phyloP scores from a whole-genome alignment of 2,329 filamentous ascomycete genomes.

The Penicillium corylophilum region DNA sequence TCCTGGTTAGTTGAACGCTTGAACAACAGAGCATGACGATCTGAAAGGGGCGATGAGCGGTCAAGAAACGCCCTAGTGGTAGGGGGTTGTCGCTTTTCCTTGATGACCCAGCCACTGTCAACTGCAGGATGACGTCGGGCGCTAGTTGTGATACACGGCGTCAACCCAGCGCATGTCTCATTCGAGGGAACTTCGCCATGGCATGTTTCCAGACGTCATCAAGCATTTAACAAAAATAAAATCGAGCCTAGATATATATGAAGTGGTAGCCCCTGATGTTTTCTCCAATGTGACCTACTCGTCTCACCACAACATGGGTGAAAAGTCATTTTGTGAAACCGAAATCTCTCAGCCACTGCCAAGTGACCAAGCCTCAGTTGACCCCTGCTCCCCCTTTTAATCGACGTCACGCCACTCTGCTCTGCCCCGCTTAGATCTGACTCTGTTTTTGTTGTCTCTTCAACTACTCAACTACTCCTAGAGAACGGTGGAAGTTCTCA shows the following conservation, averaged over 20 bases:
- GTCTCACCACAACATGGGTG: conserved; percentile 1
- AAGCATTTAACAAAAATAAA: too few relatives aligned
- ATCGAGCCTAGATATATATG: background rate
- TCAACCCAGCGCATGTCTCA: background rate
- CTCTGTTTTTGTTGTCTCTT: conserved; percentile 8
- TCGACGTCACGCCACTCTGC: conserved; percentile 28
- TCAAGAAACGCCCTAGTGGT: background rate
- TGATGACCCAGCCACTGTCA: background rate
- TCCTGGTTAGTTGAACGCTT: too few relatives aligned
- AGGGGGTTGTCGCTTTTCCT: background rate
- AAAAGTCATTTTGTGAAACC: background rate
- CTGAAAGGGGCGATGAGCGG: background rate
- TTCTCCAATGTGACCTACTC: background rate
- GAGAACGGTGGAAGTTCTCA: conserved; percentile 19
- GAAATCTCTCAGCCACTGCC: conserved; percentile 10
- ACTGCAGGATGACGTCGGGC: conserved; percentile 18
- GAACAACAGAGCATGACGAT: background rate
- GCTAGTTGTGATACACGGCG: background rate
- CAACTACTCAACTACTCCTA: conserved; percentile 7
- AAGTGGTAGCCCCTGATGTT: background rate
- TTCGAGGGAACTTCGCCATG: conserved; percentile 6
- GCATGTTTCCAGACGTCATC: conserved; percentile 11
- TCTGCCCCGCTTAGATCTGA: conserved; percentile 15
- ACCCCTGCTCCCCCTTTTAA: conserved; percentile 10
- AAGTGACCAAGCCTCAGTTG: conserved; percentile 8